These are phyloP conservation scores for Dioscorea zingiberensis DNA, from an alignment of 106 monocot species.

Conservation along the genomic window DNA sequence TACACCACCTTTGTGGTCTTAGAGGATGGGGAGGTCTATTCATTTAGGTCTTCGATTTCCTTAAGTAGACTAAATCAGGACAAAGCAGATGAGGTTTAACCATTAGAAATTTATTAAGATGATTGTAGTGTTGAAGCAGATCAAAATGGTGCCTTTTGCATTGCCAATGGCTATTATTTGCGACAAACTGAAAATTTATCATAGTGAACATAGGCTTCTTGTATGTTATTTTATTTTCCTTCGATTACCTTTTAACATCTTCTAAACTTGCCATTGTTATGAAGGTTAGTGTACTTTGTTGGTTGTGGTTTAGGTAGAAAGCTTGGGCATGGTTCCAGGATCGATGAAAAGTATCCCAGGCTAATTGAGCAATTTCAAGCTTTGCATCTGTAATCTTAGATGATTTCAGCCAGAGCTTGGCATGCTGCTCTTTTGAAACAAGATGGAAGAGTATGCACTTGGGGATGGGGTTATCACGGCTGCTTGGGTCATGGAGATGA, in stretches of 20 bases:
- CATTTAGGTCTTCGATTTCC: slow-evolving; percentile 88
- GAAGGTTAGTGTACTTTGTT: slow-evolving; percentile 95
- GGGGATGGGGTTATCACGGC: slow-evolving; percentile 98
- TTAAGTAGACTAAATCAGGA: slow-evolving; percentile 33
- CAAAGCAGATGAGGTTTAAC: too few species aligned
- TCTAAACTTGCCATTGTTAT: too few species aligned
- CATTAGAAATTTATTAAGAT: too few species aligned
- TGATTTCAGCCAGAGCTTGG: slow-evolving; percentile 94
- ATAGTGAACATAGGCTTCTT: too few species aligned
- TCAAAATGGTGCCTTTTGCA: too few species aligned
- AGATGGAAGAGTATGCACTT: slow-evolving; percentile 93
- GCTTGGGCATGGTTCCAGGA: slow-evolving; percentile 87
- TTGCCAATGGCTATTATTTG: too few species aligned
- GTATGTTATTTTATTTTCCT: too few species aligned
- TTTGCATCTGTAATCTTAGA: slow-evolving; percentile 71
- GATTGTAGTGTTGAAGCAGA: slow-evolving; percentile 49
- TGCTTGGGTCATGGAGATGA: slow-evolving; percentile 96
- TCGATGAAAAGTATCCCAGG: slow-evolving; percentile 76
- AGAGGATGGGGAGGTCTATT: slow-evolving; percentile 82
- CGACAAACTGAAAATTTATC: too few species aligned
- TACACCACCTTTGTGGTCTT: slow-evolving; percentile 95
- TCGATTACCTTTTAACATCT: too few species aligned
- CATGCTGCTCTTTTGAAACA: slow-evolving; percentile 88
- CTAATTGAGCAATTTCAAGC: slow-evolving; percentile 69
- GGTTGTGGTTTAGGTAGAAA: slow-evolving; percentile 98